Base-by-base conservation (phyloP, 169 alveolate genomes). In the Babesia ovata region DNA sequence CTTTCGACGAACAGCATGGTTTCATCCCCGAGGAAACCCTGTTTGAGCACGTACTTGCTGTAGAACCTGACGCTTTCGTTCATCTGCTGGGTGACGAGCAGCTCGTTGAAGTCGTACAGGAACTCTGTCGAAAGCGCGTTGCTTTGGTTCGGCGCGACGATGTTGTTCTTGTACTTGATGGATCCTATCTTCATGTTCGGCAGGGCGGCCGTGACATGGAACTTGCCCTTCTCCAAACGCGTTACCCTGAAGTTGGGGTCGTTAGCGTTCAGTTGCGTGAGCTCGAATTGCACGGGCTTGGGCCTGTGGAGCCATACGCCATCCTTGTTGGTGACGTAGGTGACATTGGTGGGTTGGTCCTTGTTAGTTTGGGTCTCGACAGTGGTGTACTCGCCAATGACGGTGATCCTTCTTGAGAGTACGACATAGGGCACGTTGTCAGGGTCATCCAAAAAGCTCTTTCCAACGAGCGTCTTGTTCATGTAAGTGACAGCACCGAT, bases 401-500 rank as follows among this genome's bases (percentile, higher is more conserved):
- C 63, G 12, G 53, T 33, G 22, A 67, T 59, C 24, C 48, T 50
- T 29, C 76, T 26, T 17, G 26, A 10, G 11, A 49, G n/a, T n/a
- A 67, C 76, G 49, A 22, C 24, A 22, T 67, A 67, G 7, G 76
- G 76, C 39, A 67, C 63, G 9, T 67, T 44, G 12, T 50, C 65
- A 4, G 76, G 66, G 39, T n/a, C 17, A 0, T 67, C 76, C 24
- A 67, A 7, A 33, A 67, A 67, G 49, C 56, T 45, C 53, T 42
- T 26, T 1, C 76, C 76, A 24, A 53, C 76, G 26, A 67, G 54
- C n/a, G 21, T 22, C 48, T 50, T 28, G 19, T 26, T 26, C 16
- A 52, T 54, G 76, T 67, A 67, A 8, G 66, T 52, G 48, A 67
- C 76, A 0, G 76, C 76, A 29, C 76, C 76, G 58, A 67, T 67